phyloP scores from a whole-genome alignment of 495 filamentous ascomycete genomes.

The Penicillium maclennaniae region DNA sequence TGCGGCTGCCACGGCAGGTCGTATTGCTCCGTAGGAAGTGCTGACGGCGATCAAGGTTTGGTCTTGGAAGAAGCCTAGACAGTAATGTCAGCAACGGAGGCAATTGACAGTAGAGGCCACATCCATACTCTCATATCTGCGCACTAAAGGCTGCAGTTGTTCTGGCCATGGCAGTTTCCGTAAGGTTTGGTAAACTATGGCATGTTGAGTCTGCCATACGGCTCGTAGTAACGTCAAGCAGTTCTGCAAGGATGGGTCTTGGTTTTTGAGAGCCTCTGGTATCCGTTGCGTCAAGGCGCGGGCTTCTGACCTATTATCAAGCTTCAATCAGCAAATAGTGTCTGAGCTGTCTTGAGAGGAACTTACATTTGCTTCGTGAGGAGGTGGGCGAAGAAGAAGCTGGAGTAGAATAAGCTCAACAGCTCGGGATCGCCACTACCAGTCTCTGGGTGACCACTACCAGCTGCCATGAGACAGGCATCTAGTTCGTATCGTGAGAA shows the following conservation, averaged over 20 bases:
- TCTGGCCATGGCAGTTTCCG: slow-evolving; percentile 43
- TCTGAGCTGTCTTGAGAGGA: not conserved
- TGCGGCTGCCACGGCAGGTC: slow-evolving; percentile 38
- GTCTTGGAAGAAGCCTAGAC: slow-evolving; percentile 41
- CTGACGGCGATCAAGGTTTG: slow-evolving; percentile 47
- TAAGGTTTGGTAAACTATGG: slow-evolving; percentile 40
- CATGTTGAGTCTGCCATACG: slow-evolving; percentile 47
- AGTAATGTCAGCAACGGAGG: slow-evolving; percentile 1
- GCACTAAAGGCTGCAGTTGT: slow-evolving; percentile 33
- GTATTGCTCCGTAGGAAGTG: slow-evolving; percentile 47
- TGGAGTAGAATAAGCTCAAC: slow-evolving; percentile 47
- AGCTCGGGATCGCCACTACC: slow-evolving; percentile 21
- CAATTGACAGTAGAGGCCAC: not conserved
- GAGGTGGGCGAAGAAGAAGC: slow-evolving; percentile 50
- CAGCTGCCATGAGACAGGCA: slow-evolving; percentile 32
- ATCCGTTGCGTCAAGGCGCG: slow-evolving; percentile 49
- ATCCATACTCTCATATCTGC: slow-evolving; percentile 41
- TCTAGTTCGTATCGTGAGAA: slow-evolving; percentile 44
- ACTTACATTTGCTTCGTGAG: slow-evolving; percentile 50
- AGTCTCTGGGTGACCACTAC: slow-evolving; percentile 7
- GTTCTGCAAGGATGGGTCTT: slow-evolving; percentile 42
- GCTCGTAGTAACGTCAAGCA: slow-evolving; percentile 45
- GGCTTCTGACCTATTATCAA: slow-evolving; percentile 43
- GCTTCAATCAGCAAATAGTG: not conserved
- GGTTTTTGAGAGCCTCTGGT: slow-evolving; percentile 33